These are phyloP conservation scores for Saturnispora saitoi DNA, from an alignment of 805 yeast genomes.

Conservation along the genomic window DNA sequence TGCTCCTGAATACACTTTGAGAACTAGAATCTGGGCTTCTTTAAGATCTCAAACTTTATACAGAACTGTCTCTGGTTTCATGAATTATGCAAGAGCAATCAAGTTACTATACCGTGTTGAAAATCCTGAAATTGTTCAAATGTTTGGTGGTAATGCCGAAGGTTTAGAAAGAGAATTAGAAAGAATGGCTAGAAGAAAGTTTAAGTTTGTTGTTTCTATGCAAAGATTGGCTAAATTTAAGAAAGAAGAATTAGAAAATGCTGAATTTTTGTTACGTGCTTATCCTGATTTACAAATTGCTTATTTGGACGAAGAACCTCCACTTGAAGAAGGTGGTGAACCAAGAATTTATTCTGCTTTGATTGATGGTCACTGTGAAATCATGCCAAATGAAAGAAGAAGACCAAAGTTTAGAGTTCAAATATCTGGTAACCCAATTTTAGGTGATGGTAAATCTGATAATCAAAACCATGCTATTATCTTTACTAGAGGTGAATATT, in stretches of 20 bases:
- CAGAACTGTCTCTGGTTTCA: constrained; percentile 96
- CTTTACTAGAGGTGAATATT: constrained; percentile 77
- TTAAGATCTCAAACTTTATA: constrained; percentile 93
- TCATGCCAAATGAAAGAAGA: constrained; percentile 63
- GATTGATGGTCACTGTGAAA: constrained; percentile 74
- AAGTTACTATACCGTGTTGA: constrained; percentile 90
- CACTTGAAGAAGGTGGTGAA: constrained; percentile 59
- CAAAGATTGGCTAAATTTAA: constrained; percentile 69
- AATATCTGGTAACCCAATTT: constrained; percentile 75
- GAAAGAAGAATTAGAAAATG: constrained; percentile 68
- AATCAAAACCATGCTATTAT: constrained; percentile 76
- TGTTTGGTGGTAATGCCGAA: constrained; percentile 98
- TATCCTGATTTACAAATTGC: constrained; percentile 86
- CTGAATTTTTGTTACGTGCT: constrained; percentile 72
- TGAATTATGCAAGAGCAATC: constrained; percentile 96
- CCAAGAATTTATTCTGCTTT: constrained; percentile 67
- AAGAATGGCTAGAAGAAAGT: constrained; percentile 78
- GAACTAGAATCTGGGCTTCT: constrained; percentile 98
- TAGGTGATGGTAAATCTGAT: constrained; percentile 87
- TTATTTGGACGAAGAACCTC: constrained; percentile 88
- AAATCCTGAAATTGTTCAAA: constrained; percentile 90
- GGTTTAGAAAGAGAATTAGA: constrained; percentile 92
- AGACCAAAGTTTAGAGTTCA: constrained; percentile 70
- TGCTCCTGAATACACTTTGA: constrained; percentile 90
- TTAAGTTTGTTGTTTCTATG: constrained; percentile 76